These are phyloP conservation scores for Ophiobolus disseminans DNA, from an alignment of 2,329 filamentous ascomycete species.

Conservation along the genomic window DNA sequence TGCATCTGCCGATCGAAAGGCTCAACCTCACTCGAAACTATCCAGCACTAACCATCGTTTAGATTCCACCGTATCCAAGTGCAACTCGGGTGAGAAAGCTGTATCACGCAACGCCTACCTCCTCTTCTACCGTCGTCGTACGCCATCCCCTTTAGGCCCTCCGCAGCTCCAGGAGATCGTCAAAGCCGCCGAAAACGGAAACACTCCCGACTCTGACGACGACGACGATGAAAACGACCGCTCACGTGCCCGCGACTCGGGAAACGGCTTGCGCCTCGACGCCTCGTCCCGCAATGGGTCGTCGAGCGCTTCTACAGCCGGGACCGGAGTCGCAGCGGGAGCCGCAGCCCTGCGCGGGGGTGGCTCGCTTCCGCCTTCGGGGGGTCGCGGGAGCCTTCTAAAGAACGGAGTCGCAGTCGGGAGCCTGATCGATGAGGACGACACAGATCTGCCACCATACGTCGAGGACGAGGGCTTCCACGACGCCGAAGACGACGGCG, in stretches of 20 bases:
- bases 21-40: background rate
- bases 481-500: conserved; percentile 26
- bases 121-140: conserved; percentile 91
- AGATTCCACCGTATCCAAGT: conserved; percentile 77
- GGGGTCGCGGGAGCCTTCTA: conserved; percentile 42
- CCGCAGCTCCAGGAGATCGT: conserved; percentile 75
- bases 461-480: conserved; percentile 34
- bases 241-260: conserved; percentile 60
- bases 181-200: conserved; percentile 60
- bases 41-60: conserved; percentile 50
- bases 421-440: conserved; percentile 38
- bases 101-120: conserved; percentile 85
- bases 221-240: conserved; percentile 49
- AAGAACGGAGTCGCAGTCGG: conserved; percentile 45
- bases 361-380: conserved; percentile 41
- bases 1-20: background rate
- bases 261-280: conserved; percentile 88
- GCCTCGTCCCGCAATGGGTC: conserved; percentile 87
- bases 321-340: conserved; percentile 73
- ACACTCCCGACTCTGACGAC: conserved; percentile 51
- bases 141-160: conserved; percentile 78
- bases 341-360: conserved; percentile 47
- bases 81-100: conserved; percentile 66
- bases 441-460: conserved; percentile 21
- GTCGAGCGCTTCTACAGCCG: conserved; percentile 73